Conservation (phyloP, 2,329 filamentous ascomycete species). For the Ramularia endophylla region DNA sequence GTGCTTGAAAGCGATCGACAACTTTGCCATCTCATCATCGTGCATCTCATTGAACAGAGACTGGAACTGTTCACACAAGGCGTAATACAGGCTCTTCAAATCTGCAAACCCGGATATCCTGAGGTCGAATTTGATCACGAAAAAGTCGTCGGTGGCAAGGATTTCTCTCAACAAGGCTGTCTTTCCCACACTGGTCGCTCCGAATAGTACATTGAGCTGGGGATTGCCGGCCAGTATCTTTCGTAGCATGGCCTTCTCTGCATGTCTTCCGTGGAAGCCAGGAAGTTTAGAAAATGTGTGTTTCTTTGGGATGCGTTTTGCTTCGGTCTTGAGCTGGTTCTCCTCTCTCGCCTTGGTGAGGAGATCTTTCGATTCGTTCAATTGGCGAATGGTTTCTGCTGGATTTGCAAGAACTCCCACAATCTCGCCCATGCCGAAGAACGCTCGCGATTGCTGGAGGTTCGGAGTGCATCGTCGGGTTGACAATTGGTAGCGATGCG, state of each 20-base stretch:
- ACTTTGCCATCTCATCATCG: conserved; percentile 15
- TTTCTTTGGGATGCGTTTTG: conserved; percentile 14
- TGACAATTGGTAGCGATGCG: no score
- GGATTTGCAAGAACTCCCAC: conserved; percentile 13
- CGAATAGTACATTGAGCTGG: conserved; percentile 16
- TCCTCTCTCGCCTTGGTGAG: conserved; percentile 15
- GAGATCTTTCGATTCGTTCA: conserved; percentile 17
- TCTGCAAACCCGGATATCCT: conserved; percentile 17
- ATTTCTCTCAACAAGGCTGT: conserved; percentile 16
- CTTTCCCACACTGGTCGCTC: conserved; percentile 17
- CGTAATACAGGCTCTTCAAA: conserved; percentile 12
- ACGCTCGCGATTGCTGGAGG: neutral
- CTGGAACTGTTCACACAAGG: conserved; percentile 15
- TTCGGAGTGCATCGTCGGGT: no score
- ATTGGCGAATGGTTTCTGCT: conserved; percentile 12
- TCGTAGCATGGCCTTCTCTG: conserved; percentile 11
- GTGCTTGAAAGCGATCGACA: conserved; percentile 9
- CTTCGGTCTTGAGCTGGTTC: conserved; percentile 11
- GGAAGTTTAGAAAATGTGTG: conserved; percentile 15
- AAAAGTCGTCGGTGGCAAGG: conserved; percentile 16
- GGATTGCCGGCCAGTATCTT: conserved; percentile 13
- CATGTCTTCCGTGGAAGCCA: conserved; percentile 14
- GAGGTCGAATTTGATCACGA: conserved; percentile 16
- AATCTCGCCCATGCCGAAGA: conserved; percentile 16
- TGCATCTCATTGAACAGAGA: conserved; percentile 15